Evolutionary conservation across 306 rosid species (phyloP), one percentile per base, ranked within the genome.

Genomic region (Argentina anserina): DNA sequence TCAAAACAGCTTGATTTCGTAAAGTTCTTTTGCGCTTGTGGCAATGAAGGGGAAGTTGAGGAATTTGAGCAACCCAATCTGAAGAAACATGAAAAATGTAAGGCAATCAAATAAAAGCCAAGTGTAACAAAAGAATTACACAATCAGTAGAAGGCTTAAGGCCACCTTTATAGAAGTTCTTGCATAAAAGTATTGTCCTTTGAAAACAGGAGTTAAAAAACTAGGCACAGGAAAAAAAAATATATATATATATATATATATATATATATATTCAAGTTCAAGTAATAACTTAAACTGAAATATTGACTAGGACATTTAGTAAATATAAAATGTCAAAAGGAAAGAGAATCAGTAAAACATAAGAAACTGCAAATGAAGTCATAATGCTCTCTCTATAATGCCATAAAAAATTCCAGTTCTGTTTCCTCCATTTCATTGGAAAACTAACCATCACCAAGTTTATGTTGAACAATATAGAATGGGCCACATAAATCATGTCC

Each of bases 1-100:
- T 81, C 68, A 71, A 21, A 81, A 81, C 74, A 58, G 84, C 78
- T 67, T 81, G 77, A 67, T 65, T 76, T 72, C 74, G 70, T 73
- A 65, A 17, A 69, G 69, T 29, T 63, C 79, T 59, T 68, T 77
- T 81, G 23, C 81, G 81, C 75, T 81, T 81, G 77, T 59, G 59
- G 65, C 73, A 64, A 37, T 42, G 47, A 25, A 58, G 47, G 53
- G 77, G 72, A 40, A 25, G 23, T 64, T 37, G 65, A 79, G 49
- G 67, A 67, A 39, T 49, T 34, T 40, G 71, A 67, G 65, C 52
- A 5, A 18, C 52, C 26, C 56, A 42, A 34, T 65, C 80, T 75
- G 71, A 65, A 71, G 28, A 64, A 23, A 49, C 14, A 46, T 46
- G 26, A 23, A 25, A 50, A 17, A 47, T 56, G 39, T 45, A 67